Base-by-base conservation (phyloP, 2,329 filamentous ascomycete genomes). In the Scedosporium apiospermum region DNA sequence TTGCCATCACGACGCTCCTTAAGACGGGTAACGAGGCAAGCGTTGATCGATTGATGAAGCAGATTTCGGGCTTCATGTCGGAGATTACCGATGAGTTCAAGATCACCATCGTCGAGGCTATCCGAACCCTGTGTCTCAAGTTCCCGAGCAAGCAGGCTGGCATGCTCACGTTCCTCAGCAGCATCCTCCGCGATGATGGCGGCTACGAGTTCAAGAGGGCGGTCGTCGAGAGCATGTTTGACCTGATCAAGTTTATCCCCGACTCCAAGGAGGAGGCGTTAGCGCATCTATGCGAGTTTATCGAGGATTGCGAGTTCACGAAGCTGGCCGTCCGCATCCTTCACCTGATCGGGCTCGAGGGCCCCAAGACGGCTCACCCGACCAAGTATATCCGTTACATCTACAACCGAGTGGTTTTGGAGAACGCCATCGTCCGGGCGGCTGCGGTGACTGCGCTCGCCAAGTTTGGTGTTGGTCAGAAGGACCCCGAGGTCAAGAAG, bases 31-130 rank as follows among this genome's bases (percentile, higher is more conserved):
- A 98, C 72, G 95, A 99, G 77, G 91, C 91, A 46, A 97, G 92
- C 68, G 95, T 99, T 55, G 95, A 99, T 74, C 88, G 95, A 62
- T 78, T 99, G 68, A 97, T 99, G 92, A 97, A 97, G 83, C 93
- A 98, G 75, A 98, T 99, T 66, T 92, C 91, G 26, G 89, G 90
- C 46, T 97, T 99, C 80, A 98, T 99, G 95, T 91, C 93, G 4
- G 95, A 98, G 76, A 98, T 98, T 68, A 97, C 93, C 6, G 95
- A 99, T 72, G 95, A 99, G 76, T 99, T 99, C 82, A 99, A 98
- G 82, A 96, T 99, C 68, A 99, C 95, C n/a, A 96, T 99, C 70
- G 93, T 99, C 53, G 95, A 99, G 76, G 95, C 95, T 51, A 97
- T 99, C 71, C 89, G 95, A 65, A 98, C 95, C 3, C 80, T 99